A percentile compares a stretch with the other conserved stretches of the same genome.
Evolutionary conservation across 768 basidiomycete species (phyloP).

Genomic region (Glaciozyma antarctica): DNA sequence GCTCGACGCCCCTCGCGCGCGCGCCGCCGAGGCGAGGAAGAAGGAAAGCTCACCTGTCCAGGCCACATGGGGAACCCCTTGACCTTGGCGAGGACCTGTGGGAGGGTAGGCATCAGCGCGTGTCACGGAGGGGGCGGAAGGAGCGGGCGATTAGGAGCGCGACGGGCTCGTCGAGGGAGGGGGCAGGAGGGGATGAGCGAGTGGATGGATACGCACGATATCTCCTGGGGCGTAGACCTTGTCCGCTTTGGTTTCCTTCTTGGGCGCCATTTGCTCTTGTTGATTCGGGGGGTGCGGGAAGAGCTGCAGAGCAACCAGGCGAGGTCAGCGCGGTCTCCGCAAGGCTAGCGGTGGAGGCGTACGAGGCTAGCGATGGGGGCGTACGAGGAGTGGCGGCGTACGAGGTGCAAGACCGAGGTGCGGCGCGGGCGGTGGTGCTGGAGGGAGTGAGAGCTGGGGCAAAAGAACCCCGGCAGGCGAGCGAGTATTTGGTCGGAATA

Average conservation of each 20-base stretch:
- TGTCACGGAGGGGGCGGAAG: neutral
- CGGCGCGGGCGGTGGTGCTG: too few species aligned
- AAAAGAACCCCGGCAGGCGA: too few species aligned
- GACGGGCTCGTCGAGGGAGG: neutral
- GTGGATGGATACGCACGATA: slow-evolving; percentile 9
- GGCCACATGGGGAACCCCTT: slow-evolving; percentile 95
- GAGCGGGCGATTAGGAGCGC: neutral
- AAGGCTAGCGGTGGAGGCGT: too few species aligned
- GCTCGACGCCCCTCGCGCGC: too few species aligned
- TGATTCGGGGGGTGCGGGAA: too few species aligned
- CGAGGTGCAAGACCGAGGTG: too few species aligned
- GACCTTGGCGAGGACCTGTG: slow-evolving; percentile 70
- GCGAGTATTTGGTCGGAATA: too few species aligned
- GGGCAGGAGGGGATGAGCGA: neutral
- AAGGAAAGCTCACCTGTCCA: slow-evolving; percentile 62
- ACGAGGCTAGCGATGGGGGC: too few species aligned
- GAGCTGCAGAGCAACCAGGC: neutral
- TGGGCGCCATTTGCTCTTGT: neutral
- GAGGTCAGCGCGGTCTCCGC: too few species aligned
- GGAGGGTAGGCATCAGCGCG: neutral
- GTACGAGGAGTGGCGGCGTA: neutral
- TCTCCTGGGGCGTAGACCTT: slow-evolving; percentile 11
- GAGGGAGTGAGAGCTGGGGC: too few species aligned
- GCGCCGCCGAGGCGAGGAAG: slow-evolving; percentile 7
- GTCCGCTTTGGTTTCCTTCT: slow-evolving; percentile 9